phyloP scores from a whole-genome alignment of 208 protist species.

The Tritrichomonas musculus region DNA sequence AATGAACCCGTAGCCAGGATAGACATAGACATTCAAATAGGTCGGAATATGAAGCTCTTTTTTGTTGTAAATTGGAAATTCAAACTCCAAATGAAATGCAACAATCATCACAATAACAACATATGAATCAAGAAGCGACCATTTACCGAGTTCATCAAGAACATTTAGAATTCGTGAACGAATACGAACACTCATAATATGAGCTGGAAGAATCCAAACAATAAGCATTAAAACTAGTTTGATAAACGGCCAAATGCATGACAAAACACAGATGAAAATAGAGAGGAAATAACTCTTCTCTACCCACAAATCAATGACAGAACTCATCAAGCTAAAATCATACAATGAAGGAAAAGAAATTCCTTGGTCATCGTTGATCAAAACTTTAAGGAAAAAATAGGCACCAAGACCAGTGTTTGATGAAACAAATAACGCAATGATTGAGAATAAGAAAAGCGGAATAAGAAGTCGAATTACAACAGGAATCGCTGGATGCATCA shows the following conservation, averaged over 20 bases:
- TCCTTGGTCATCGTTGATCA: conserved; percentile 36
- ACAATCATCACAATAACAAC: conserved; percentile 76
- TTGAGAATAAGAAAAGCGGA: conserved; percentile 6
- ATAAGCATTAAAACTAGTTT: conserved; percentile 66
- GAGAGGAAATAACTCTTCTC: conserved; percentile 65
- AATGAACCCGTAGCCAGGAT: neutral
- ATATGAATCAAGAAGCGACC: conserved; percentile 77
- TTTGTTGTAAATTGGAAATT: conserved; percentile 34
- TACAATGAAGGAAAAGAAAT: conserved; percentile 54
- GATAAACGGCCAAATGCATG: conserved; percentile 77
- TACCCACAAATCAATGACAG: conserved; percentile 68
- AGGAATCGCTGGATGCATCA: neutral
- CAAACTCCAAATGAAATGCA: conserved; percentile 60
- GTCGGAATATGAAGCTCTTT: neutral
- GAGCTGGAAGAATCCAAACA: conserved; percentile 59
- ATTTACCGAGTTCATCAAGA: conserved; percentile 76
- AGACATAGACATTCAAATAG: neutral
- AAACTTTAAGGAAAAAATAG: conserved; percentile 47
- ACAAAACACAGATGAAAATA: conserved; percentile 72
- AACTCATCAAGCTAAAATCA: conserved; percentile 66
- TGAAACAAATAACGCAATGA: conserved; percentile 56
- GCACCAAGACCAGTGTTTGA: conserved; percentile 57
- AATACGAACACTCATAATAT: conserved; percentile 53
- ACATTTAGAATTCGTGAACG: conserved; percentile 55
- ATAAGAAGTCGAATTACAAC: neutral